A percentile compares a stretch with the other conserved stretches of the same genome.
Evolutionary conservation across 139 green algal genomes (phyloP).

Genomic region (Mesostigma viride): DNA sequence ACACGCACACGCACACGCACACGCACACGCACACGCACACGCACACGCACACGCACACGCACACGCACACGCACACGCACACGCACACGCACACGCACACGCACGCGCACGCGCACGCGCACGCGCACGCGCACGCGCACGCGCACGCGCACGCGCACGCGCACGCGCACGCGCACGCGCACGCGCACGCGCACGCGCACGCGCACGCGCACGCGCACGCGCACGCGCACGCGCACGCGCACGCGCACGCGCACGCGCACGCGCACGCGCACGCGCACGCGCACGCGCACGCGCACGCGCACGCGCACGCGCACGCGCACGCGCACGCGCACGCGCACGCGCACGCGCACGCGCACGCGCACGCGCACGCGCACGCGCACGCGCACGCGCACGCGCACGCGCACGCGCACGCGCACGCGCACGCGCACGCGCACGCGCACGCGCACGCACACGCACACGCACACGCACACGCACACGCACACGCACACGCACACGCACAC

Average conservation of each 20-base stretch:
- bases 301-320: neutral
- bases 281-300: neutral
- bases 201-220: neutral
- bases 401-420: neutral
- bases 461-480: neutral
- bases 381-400: neutral
- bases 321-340: neutral
- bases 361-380: neutral
- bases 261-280: neutral
- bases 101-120: neutral
- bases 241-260: neutral
- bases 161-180: neutral
- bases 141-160: neutral
- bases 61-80: neutral
- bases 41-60: neutral
- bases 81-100: neutral
- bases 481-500: neutral
- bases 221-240: neutral
- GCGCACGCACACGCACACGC: neutral
- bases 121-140: neutral
- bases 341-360: neutral
- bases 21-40: neutral
- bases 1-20: conserved; percentile 1
- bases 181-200: neutral
- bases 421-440: neutral